Conservation (phyloP, 352 stramenopile species). For the Phytophthora idaei region DNA sequence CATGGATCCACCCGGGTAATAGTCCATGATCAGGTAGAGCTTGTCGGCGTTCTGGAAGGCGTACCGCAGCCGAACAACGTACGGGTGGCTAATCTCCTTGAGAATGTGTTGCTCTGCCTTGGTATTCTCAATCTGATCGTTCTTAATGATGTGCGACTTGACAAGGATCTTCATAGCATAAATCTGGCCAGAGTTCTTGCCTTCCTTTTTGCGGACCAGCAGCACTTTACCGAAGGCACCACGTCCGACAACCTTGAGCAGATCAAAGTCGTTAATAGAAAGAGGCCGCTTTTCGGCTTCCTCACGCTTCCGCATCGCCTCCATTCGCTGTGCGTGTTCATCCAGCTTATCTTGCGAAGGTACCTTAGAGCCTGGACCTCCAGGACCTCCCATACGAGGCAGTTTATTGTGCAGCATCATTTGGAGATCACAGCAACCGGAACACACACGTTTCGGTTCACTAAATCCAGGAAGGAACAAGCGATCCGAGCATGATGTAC, state of each 20-base stretch:
- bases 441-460: constrained; percentile 87
- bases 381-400: constrained; percentile 52
- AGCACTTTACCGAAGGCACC: constrained; percentile 96
- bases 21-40: constrained; percentile 98
- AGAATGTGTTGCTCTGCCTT: constrained; percentile 91
- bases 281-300: constrained; percentile 76
- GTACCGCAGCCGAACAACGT: constrained; percentile 84
- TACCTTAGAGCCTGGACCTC: constrained; percentile 27
- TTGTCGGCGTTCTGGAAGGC: constrained; percentile 91
- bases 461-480: constrained; percentile 88
- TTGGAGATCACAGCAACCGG: constrained; percentile 84
- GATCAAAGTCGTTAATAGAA: constrained; percentile 93
- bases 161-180: constrained; percentile 96
- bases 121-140: constrained; percentile 94
- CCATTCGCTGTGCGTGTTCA: constrained; percentile 70
- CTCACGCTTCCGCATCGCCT: constrained; percentile 83
- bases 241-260: constrained; percentile 95
- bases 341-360: constrained; percentile 67
- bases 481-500: constrained; percentile 84
- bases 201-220: constrained; percentile 92
- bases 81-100: constrained; percentile 91
- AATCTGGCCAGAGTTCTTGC: constrained; percentile 84
- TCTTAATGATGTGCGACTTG: constrained; percentile 93
- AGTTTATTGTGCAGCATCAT: constrained; percentile 90
- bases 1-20: constrained; percentile 91